Conservation (phyloP, 2,329 filamentous ascomycete species). For the Pseudocercospora musae region DNA sequence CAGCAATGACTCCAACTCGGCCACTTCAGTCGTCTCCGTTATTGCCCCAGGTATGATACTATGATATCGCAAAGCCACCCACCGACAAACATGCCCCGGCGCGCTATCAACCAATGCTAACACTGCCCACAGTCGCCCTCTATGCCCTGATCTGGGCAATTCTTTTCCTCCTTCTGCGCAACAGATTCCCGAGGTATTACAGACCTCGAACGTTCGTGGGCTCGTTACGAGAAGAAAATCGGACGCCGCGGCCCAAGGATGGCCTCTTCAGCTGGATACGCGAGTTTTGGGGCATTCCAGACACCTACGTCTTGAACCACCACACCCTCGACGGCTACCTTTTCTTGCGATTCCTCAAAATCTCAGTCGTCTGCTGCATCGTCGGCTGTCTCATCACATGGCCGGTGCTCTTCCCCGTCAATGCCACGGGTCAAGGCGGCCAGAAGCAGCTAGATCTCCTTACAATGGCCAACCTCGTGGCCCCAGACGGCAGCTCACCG, state of each 20-base stretch:
- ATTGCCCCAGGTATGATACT: slow-evolving; percentile 23
- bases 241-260: slow-evolving; percentile 38
- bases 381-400: slow-evolving; percentile 81
- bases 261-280: slow-evolving; percentile 42
- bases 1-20: slow-evolving; percentile 26
- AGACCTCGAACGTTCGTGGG: slow-evolving; percentile 45
- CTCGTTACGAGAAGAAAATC: slow-evolving; percentile 41
- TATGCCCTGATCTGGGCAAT: slow-evolving; percentile 35
- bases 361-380: slow-evolving; percentile 73
- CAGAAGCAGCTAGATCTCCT: slow-evolving; percentile 70
- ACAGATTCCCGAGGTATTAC: slow-evolving; percentile 45
- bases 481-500: slow-evolving; percentile 16
- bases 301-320: slow-evolving; percentile 81
- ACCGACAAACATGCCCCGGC: too few species aligned
- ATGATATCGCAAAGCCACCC: too few species aligned
- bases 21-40: slow-evolving; percentile 35
- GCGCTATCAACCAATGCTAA: not conserved
- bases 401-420: slow-evolving; percentile 85
- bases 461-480: slow-evolving; percentile 52
- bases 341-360: slow-evolving; percentile 82
- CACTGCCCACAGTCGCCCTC: slow-evolving; percentile 26
- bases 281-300: slow-evolving; percentile 55
- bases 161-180: slow-evolving; percentile 43
- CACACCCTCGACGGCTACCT: slow-evolving; percentile 91
- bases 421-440: slow-evolving; percentile 71